Conservation (phyloP, 192 early-diverging fungal species). For the Linnemannia hyalina region DNA sequence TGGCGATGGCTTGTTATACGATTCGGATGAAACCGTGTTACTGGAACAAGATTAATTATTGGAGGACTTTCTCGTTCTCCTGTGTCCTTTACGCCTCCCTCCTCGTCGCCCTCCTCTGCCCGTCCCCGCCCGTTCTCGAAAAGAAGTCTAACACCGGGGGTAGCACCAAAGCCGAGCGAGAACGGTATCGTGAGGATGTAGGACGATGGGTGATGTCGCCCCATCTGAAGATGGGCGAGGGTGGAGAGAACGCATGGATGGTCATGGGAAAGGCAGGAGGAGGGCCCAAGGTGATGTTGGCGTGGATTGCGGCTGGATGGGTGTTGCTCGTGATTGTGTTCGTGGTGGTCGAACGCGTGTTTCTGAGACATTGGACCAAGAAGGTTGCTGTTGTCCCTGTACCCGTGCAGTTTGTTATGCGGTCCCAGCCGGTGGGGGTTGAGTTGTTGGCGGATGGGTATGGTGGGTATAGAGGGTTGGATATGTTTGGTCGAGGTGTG, state of each 20-base stretch:
- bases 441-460: not conserved
- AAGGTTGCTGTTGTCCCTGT: not conserved
- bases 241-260: slow-evolving; percentile 2
- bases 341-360: slow-evolving; percentile 39
- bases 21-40: slow-evolving; percentile 80
- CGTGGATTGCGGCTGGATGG: slow-evolving; percentile 70
- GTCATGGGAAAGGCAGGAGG: slow-evolving; percentile 19
- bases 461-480: not conserved
- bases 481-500: not conserved
- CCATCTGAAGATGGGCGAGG: slow-evolving; percentile 23
- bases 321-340: slow-evolving; percentile 71
- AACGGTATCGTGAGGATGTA: slow-evolving; percentile 32
- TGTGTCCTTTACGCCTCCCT: slow-evolving; percentile 79
- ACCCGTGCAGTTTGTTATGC: not conserved
- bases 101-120: slow-evolving; percentile 75
- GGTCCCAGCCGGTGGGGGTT: not conserved
- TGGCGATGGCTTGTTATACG: slow-evolving; percentile 81
- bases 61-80: slow-evolving; percentile 73
- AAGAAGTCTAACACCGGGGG: slow-evolving; percentile 9
- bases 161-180: slow-evolving; percentile 48
- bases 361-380: slow-evolving; percentile 38
- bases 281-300: slow-evolving; percentile 56
- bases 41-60: slow-evolving; percentile 81
- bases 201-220: slow-evolving; percentile 52
- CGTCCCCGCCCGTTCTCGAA: slow-evolving; percentile 31